These are phyloP conservation scores for Beauveria medogensis DNA, from an alignment of 2,329 filamentous ascomycete species.

Conservation along the genomic window DNA sequence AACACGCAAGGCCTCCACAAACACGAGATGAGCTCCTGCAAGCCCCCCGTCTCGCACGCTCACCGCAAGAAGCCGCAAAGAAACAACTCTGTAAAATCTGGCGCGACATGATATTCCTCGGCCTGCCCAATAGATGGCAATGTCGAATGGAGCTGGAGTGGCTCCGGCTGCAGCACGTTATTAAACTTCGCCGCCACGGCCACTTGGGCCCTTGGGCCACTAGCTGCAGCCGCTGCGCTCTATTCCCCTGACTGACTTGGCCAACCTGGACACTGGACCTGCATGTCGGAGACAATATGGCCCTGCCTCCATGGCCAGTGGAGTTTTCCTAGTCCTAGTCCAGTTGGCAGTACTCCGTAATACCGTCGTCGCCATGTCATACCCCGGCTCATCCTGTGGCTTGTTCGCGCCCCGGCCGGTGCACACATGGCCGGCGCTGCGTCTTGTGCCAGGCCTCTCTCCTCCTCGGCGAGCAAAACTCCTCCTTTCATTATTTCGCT, in stretches of 20 bases:
- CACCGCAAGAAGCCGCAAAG: constrained; percentile 6
- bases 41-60: not conserved
- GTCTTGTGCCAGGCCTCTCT: not conserved
- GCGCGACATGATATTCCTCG: not conserved
- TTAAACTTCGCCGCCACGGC: constrained; percentile 2
- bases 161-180: constrained; percentile 9
- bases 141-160: constrained; percentile 3
- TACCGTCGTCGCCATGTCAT: not conserved
- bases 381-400: not conserved
- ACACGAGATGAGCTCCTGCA: not conserved
- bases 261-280: not conserved
- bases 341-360: not conserved
- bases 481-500: not conserved
- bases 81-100: not conserved
- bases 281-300: constrained; percentile 5
- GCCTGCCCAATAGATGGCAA: not conserved
- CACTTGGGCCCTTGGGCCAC: constrained; percentile 8
- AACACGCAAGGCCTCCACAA: not conserved
- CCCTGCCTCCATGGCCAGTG: not conserved
- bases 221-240: constrained; percentile 8
- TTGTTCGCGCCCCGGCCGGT: not conserved
- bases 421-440: not conserved
- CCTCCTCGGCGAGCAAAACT: not conserved
- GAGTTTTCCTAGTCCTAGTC: not conserved
- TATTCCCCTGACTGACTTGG: not conserved